phyloP scores from a whole-genome alignment of 2,329 filamentous ascomycete species.

The Xylaria polymorpha region DNA sequence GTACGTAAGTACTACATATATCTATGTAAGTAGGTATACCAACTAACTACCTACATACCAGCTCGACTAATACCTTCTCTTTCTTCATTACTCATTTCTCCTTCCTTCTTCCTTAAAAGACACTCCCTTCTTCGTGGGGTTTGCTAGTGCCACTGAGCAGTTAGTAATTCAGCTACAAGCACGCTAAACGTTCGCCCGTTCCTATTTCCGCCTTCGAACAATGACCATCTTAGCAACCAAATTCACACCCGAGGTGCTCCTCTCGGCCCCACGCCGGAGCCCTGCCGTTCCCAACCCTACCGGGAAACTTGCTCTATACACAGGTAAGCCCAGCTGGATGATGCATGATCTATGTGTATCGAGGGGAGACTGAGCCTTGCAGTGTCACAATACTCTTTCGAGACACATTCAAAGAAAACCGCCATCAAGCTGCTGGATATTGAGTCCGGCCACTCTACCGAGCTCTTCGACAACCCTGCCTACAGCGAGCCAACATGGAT shows the following conservation, averaged over 20 bases:
- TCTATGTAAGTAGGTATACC: no score
- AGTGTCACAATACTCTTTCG: slow-evolving; percentile 84
- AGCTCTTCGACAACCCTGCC: slow-evolving; percentile 72
- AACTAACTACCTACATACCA: no score
- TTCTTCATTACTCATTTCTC: background rate
- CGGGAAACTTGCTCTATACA: slow-evolving; percentile 73
- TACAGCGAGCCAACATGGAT: slow-evolving; percentile 83
- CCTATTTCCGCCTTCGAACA: slow-evolving; percentile 42
- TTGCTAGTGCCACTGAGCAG: background rate
- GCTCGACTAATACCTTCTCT: background rate
- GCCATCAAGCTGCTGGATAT: slow-evolving; percentile 80
- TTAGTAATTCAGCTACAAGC: background rate
- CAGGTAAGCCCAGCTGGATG: slow-evolving; percentile 54
- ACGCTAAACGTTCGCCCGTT: background rate
- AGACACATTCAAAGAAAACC: slow-evolving; percentile 73
- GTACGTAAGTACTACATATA: background rate
- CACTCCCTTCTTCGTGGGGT: background rate
- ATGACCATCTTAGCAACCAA: slow-evolving; percentile 79
- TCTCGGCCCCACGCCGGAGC: slow-evolving; percentile 79
- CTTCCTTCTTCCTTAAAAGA: background rate
- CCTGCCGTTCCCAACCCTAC: slow-evolving; percentile 75
- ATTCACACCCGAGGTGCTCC: slow-evolving; percentile 81
- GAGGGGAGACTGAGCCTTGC: slow-evolving; percentile 48
- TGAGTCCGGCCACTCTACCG: slow-evolving; percentile 70
- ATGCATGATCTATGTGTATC: background rate